Conservation (phyloP, 129 eudicot species). For the Mikania micrantha region DNA sequence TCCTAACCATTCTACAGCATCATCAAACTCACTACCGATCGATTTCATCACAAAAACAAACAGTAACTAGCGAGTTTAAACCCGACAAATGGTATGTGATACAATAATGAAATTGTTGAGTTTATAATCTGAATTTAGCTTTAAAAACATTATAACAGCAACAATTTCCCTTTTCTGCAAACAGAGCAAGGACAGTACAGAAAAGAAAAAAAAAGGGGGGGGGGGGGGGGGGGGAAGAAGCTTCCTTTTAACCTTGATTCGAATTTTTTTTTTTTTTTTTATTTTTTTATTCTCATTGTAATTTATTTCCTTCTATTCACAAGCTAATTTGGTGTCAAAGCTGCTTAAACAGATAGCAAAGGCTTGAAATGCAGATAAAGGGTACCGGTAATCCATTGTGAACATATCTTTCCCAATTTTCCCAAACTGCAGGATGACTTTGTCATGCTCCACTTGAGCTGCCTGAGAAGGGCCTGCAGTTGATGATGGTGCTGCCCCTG, state of each 20-base stretch:
- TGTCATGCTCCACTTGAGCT: slow-evolving; percentile 48
- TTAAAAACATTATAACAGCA: slow-evolving; percentile 21
- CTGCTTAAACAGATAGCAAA: slow-evolving; percentile 75
- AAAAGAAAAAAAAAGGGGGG: too few species aligned
- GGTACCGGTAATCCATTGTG: slow-evolving; percentile 70
- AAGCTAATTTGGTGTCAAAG: slow-evolving; percentile 71
- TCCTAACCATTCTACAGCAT: too few species aligned
- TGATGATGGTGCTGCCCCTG: slow-evolving; percentile 2
- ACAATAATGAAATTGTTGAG: background rate
- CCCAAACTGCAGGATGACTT: slow-evolving; percentile 59
- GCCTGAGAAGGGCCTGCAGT: slow-evolving; percentile 29
- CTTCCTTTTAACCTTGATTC: slow-evolving; percentile 14
- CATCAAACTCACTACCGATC: too few species aligned
- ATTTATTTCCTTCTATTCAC: slow-evolving; percentile 42
- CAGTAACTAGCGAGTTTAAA: background rate
- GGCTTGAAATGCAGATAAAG: slow-evolving; percentile 73
- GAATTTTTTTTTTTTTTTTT: background rate
- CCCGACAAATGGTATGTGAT: background rate
- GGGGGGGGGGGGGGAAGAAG: too few species aligned
- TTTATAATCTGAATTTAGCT: slow-evolving; percentile 15
- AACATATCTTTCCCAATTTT: slow-evolving; percentile 67
- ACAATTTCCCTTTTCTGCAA: slow-evolving; percentile 21
- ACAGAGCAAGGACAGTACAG: slow-evolving; percentile 6
- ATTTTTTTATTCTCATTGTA: background rate
- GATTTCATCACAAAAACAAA: background rate